These are phyloP conservation scores for Cercospora canescens DNA, from an alignment of 2,329 filamentous ascomycete genomes.

Conservation along the genomic window DNA sequence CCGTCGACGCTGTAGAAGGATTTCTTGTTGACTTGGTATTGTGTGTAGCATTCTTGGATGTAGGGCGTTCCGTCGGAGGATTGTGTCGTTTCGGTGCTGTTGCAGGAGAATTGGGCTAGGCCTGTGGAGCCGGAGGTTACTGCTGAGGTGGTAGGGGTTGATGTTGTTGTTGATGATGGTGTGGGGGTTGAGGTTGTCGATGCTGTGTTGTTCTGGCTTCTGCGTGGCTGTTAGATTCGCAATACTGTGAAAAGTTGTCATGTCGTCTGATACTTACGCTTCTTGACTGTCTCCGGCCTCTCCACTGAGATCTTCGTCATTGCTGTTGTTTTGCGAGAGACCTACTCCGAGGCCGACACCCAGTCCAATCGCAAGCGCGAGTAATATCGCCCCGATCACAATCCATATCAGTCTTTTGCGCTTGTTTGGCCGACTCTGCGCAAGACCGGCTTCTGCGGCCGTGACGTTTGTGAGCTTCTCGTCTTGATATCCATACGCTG, in stretches of 20 bases:
- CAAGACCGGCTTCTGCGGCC: background rate
- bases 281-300: background rate
- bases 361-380: conserved; percentile 12
- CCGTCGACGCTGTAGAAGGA: conserved; percentile 15
- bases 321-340: conserved; percentile 7
- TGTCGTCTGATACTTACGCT: background rate
- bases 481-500: background rate
- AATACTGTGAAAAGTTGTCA: background rate
- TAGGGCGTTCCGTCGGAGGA: conserved; percentile 4
- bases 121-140: conserved; percentile 18
- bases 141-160: conserved; percentile 1
- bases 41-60: conserved; percentile 16
- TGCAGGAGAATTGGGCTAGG: conserved; percentile 19
- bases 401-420: conserved; percentile 13
- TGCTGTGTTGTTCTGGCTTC: background rate
- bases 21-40: conserved; percentile 6
- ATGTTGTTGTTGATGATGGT: background rate
- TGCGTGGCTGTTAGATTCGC: background rate
- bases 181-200: background rate
- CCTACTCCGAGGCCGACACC: conserved; percentile 14
- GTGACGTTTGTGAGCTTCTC: conserved; percentile 1
- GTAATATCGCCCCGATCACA: conserved; percentile 1
- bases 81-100: conserved; percentile 6
- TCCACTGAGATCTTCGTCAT: background rate
- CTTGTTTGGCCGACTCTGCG: background rate